A percentile compares a stretch with the other conserved stretches of the same genome.
phyloP scores from a whole-genome alignment of 352 stramenopile species.

The Phytophthora citricola region DNA sequence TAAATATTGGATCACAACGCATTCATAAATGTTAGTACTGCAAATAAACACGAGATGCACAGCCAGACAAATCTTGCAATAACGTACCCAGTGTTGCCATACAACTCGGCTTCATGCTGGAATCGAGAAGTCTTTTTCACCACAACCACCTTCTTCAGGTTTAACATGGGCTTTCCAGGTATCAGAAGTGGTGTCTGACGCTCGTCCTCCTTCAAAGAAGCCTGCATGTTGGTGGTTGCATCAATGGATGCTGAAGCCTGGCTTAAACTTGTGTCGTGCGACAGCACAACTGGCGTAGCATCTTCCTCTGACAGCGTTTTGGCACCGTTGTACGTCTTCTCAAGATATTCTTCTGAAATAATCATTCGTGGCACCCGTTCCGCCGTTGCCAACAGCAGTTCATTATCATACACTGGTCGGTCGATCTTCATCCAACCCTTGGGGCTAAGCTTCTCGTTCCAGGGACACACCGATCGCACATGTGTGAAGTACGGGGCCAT shows the following conservation, averaged over 20 bases:
- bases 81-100: slow-evolving; percentile 80
- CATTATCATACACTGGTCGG: slow-evolving; percentile 89
- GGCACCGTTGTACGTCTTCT: slow-evolving; percentile 79
- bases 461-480: slow-evolving; percentile 90
- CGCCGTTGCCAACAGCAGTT: slow-evolving; percentile 84
- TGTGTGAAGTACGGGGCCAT: slow-evolving; percentile 90
- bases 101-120: slow-evolving; percentile 84
- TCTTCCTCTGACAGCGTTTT: slow-evolving; percentile 28
- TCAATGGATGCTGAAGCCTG: slow-evolving; percentile 10
- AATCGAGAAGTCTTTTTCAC: slow-evolving; percentile 91
- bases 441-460: slow-evolving; percentile 89
- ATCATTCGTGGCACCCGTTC: slow-evolving; percentile 89
- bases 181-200: slow-evolving; percentile 51
- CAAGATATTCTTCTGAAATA: slow-evolving; percentile 89
- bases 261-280: slow-evolving; percentile 13
- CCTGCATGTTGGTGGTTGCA: neutral
- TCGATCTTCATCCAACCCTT: slow-evolving; percentile 92
- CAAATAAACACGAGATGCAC: slow-evolving; percentile 1
- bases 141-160: slow-evolving; percentile 85
- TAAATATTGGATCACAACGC: slow-evolving; percentile 34
- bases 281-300: slow-evolving; percentile 11
- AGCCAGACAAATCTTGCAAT: neutral
- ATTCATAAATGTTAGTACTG: slow-evolving; percentile 14
- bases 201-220: slow-evolving; percentile 26
- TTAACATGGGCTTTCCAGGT: slow-evolving; percentile 53